Percentiles rank a stretch among this genome's conserved stretches.
Conservation (phyloP, 2,329 filamentous ascomycete genomes). For the Zalaria sp. region DNA sequence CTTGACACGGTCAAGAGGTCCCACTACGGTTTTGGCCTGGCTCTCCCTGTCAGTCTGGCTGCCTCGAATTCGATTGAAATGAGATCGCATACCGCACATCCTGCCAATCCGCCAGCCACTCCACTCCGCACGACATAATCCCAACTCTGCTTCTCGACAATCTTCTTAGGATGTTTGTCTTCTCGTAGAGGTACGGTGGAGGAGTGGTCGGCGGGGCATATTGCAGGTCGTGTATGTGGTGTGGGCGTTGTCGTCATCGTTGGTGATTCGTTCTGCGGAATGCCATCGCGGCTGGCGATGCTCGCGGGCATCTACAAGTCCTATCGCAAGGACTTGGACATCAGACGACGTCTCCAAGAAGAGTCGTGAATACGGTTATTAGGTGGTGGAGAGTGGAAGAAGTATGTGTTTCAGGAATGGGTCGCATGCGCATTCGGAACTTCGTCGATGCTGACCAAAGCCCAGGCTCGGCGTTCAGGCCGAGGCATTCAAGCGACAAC, state of each 20-base stretch:
- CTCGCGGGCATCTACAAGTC: conserved; percentile 22
- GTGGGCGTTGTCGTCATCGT: conserved; percentile 18
- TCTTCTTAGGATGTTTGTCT: conserved; percentile 30
- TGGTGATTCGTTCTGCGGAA: conserved; percentile 19
- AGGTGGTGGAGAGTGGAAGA: no score
- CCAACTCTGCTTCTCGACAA: conserved; percentile 55
- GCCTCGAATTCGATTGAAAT: not conserved
- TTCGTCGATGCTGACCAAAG: no score
- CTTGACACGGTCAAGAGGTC: conserved; percentile 92
- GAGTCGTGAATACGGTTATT: no score
- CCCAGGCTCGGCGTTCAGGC: no score
- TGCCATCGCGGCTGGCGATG: conserved; percentile 19
- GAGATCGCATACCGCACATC: conserved; percentile 60
- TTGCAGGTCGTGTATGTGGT: conserved; percentile 19
- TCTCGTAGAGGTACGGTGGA: conserved; percentile 29
- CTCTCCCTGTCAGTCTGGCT: not conserved
- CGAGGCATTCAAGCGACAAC: no score
- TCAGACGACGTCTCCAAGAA: no score
- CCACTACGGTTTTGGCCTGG: conserved; percentile 89
- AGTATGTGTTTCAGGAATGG: no score
- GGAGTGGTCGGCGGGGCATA: conserved; percentile 39
- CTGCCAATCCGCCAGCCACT: conserved; percentile 77
- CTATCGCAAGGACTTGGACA: not conserved
- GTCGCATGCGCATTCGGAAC: no score
- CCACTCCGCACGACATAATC: conserved; percentile 78